A percentile compares a stretch with the other conserved stretches of the same genome.
phyloP scores from a whole-genome alignment of 768 basidiomycete genomes.

The Boletellus ananiceps region DNA sequence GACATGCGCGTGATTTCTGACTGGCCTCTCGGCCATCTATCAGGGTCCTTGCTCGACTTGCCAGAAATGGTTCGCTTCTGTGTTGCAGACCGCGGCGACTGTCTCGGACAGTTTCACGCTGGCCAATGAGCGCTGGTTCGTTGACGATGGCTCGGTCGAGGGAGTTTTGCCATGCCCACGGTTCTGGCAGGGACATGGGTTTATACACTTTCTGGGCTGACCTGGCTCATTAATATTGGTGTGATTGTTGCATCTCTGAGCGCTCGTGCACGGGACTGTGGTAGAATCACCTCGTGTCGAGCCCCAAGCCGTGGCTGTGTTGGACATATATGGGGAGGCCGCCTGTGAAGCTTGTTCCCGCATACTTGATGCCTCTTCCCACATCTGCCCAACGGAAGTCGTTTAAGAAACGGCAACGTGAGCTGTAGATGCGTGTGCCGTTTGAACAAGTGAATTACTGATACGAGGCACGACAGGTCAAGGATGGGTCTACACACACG shows the following conservation, averaged over 20 bases:
- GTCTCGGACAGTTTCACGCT: slow-evolving; percentile 19
- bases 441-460: neutral
- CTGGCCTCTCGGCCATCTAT: slow-evolving; percentile 71
- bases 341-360: slow-evolving; percentile 9
- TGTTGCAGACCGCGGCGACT: slow-evolving; percentile 70
- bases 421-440: neutral
- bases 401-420: slow-evolving; percentile 22
- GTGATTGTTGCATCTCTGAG: too few species aligned
- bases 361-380: slow-evolving; percentile 20
- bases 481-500: slow-evolving; percentile 29
- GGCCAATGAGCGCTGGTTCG: slow-evolving; percentile 45
- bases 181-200: slow-evolving; percentile 79
- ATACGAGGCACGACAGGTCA: slow-evolving; percentile 18
- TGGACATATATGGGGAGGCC: slow-evolving; percentile 12
- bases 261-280: too few species aligned
- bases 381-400: slow-evolving; percentile 17
- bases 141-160: slow-evolving; percentile 52
- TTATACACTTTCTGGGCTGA: slow-evolving; percentile 66
- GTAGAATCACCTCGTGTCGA: too few species aligned
- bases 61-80: slow-evolving; percentile 75
- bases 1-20: slow-evolving; percentile 63
- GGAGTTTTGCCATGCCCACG: slow-evolving; percentile 80
- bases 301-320: slow-evolving; percentile 11
- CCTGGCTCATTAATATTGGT: slow-evolving; percentile 20
- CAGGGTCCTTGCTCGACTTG: slow-evolving; percentile 79